phyloP scores from a whole-genome alignment of 805 yeast genomes.

The Saccharomycodes ludwigii region DNA sequence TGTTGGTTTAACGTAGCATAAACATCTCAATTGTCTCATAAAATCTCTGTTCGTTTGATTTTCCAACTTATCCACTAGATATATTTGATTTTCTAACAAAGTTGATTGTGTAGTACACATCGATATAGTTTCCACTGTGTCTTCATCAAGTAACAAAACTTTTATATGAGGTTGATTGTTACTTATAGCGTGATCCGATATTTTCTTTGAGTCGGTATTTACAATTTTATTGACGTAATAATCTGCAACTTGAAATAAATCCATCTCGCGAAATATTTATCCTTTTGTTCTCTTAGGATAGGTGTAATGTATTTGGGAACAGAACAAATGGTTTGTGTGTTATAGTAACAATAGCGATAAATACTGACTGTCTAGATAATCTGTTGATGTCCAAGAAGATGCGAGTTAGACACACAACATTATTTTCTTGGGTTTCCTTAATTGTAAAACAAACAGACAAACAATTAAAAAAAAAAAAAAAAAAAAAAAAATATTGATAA shows the following conservation, averaged over 20 bases:
- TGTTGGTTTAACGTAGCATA: conserved; percentile 67
- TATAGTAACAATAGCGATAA: too few relatives aligned
- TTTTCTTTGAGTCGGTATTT: conserved; percentile 14
- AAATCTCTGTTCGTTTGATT: conserved; percentile 43
- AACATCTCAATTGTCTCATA: conserved; percentile 70
- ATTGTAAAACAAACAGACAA: too few relatives aligned
- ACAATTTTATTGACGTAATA: conserved; percentile 31
- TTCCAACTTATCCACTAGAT: conserved; percentile 61
- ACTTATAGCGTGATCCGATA: conserved; percentile 5
- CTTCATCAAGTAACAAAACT: conserved; percentile 66
- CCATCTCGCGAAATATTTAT: conserved; percentile 31
- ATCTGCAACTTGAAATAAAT: conserved; percentile 34
- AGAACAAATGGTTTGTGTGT: too few relatives aligned
- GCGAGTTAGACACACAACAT: too few relatives aligned
- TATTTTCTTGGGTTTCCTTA: too few relatives aligned
- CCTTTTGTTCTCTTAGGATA: too few relatives aligned
- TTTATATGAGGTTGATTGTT: conserved; percentile 32
- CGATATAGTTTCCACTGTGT: conserved; percentile 78
- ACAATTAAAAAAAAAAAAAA: too few relatives aligned
- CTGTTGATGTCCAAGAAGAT: too few relatives aligned
- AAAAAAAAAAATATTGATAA: too few relatives aligned
- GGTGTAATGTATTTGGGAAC: too few relatives aligned
- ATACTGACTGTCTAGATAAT: too few relatives aligned
- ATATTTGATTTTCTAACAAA: conserved; percentile 71
- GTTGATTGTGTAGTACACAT: conserved; percentile 82